A percentile compares a stretch with the other conserved stretches of the same genome.
Conservation (phyloP, 352 stramenopile genomes). For the Aphanomyces stellatus region DNA sequence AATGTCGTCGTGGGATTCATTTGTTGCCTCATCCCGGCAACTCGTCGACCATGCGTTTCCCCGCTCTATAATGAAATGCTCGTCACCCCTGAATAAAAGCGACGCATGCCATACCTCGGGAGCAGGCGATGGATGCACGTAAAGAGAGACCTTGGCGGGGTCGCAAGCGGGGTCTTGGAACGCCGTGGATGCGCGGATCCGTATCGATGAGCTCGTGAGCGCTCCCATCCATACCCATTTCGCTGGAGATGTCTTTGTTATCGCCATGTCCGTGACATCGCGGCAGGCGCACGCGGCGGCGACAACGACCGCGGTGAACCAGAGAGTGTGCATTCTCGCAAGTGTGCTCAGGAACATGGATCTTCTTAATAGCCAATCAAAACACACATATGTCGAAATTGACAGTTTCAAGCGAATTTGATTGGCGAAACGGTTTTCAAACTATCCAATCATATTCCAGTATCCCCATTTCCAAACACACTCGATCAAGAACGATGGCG, state of each 20-base stretch:
- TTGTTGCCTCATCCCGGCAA: not conserved
- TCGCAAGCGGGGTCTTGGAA: not conserved
- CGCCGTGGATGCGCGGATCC: constrained; percentile 1
- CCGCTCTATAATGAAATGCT: too few relatives aligned
- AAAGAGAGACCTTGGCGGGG: not conserved
- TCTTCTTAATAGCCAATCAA: constrained; percentile 1
- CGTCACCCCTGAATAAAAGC: not conserved
- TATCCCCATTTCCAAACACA: not conserved
- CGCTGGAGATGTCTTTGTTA: too few relatives aligned
- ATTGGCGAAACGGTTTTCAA: not conserved
- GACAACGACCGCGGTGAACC: too few relatives aligned
- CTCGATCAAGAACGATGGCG: not conserved
- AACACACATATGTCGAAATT: not conserved
- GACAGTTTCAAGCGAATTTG: not conserved
- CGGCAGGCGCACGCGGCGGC: not conserved
- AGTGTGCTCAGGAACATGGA: not conserved
- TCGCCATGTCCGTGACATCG: too few relatives aligned
- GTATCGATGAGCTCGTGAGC: constrained; percentile 17
- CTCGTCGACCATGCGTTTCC: too few relatives aligned
- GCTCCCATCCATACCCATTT: constrained; percentile 21
- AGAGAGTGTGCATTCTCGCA: not conserved
- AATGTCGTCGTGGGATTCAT: not conserved
- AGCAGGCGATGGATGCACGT: not conserved
- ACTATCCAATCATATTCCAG: not conserved
- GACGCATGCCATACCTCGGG: not conserved